Conservation (phyloP, 352 stramenopile genomes). For the Phytophthora aleatoria region DNA sequence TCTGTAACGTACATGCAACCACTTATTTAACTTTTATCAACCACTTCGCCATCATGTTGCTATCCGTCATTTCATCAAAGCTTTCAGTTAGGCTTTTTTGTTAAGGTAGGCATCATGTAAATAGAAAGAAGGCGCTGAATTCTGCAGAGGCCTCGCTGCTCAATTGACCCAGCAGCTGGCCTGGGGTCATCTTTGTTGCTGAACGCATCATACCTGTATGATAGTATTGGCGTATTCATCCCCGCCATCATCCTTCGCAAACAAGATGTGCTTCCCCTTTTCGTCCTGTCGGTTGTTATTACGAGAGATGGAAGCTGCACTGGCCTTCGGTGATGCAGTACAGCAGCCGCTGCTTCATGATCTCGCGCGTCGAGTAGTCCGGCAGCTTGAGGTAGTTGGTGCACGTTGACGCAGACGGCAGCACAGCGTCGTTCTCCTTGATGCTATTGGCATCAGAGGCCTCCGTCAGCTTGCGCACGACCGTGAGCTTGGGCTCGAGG, state of each 20-base stretch:
- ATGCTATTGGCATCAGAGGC: slow-evolving; percentile 13
- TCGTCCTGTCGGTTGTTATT: slow-evolving; percentile 14
- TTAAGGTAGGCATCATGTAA: not conserved
- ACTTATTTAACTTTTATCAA: not conserved
- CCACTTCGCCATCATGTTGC: not conserved
- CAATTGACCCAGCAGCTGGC: slow-evolving; percentile 28
- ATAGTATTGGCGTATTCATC: no score
- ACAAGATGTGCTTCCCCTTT: not conserved
- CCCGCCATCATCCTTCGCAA: not conserved
- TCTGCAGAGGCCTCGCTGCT: slow-evolving; percentile 10
- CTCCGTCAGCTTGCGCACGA: slow-evolving; percentile 82
- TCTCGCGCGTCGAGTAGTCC: slow-evolving; percentile 83
- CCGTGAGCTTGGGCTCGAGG: slow-evolving; percentile 87
- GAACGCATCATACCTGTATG: slow-evolving; percentile 3
- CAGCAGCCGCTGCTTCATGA: slow-evolving; percentile 71
- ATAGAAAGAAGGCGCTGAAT: slow-evolving; percentile 9
- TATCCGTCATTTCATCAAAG: not conserved
- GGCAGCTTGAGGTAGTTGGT: slow-evolving; percentile 92
- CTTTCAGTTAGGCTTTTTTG: no score
- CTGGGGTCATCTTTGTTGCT: slow-evolving; percentile 14
- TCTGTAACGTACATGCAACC: slow-evolving; percentile 27
- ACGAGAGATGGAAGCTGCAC: slow-evolving; percentile 85
- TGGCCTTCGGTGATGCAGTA: slow-evolving; percentile 90
- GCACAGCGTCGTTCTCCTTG: slow-evolving; percentile 50
- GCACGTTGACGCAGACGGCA: slow-evolving; percentile 89